A percentile compares a stretch with the other conserved stretches of the same genome.
phyloP scores from a whole-genome alignment of 1,284 basidiomycete genomes.

The Taiwanofungus camphoratus region DNA sequence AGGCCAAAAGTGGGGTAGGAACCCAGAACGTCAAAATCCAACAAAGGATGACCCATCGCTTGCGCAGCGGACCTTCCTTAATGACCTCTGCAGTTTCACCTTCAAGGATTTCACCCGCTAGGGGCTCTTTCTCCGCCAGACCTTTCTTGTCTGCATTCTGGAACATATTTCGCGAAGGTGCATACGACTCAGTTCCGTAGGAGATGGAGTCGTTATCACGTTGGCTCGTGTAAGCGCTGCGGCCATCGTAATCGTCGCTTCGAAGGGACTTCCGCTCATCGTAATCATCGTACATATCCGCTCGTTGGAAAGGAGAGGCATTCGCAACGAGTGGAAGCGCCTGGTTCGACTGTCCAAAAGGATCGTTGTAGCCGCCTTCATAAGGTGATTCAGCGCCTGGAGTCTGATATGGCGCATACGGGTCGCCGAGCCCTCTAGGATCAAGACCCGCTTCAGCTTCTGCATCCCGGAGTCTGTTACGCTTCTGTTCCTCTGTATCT shows the following conservation, averaged over 20 bases:
- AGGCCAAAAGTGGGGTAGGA: constrained; percentile 67
- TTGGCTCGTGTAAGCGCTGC: constrained; percentile 67
- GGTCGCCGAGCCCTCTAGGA: constrained; percentile 64
- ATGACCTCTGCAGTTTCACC: constrained; percentile 85
- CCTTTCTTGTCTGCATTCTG: constrained; percentile 70
- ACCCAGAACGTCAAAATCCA: constrained; percentile 94
- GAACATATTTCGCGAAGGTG: constrained; percentile 91
- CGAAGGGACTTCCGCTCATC: constrained; percentile 74
- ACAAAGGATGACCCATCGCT: constrained; percentile 85
- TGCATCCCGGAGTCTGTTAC: constrained; percentile 67
- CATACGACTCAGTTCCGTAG: constrained; percentile 55
- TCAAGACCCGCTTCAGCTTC: constrained; percentile 57
- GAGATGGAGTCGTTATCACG: constrained; percentile 78
- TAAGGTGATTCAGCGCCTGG: constrained; percentile 46
- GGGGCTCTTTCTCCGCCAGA: constrained; percentile 72
- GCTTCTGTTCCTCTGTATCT: constrained; percentile 82
- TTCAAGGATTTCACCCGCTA: constrained; percentile 76
- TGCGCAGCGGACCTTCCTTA: constrained; percentile 73
- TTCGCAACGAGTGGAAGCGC: constrained; percentile 73
- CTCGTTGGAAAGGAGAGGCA: constrained; percentile 71
- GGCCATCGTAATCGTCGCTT: constrained; percentile 73
- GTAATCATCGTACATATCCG: constrained; percentile 66
- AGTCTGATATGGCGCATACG: constrained; percentile 68
- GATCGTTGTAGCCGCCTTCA: constrained; percentile 43
- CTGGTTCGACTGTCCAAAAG: constrained; percentile 51